Evolutionary conservation across 1,139 yeast species (phyloP), one percentile per base, ranked within the genome.

Genomic region (Sugiyamaella castrensis): DNA sequence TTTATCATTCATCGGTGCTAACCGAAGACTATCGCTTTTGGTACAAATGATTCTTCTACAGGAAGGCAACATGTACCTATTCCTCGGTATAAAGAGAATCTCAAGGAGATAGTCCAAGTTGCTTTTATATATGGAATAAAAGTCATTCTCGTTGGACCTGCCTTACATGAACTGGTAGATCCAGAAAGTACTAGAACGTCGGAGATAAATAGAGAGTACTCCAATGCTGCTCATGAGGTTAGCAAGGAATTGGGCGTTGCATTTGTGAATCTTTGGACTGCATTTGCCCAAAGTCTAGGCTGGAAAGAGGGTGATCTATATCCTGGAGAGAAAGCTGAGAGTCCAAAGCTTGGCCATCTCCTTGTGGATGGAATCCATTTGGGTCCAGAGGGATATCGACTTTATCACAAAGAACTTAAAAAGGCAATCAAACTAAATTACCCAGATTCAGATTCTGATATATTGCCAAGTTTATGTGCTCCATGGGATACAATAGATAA

Each of bases 361-460:
- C 58, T 77, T 10, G 53, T 60, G 8, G 92, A 85, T 60, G 95
- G 95, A 0, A 67, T 87, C 38, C 96, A 87, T 63, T 83, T 75
- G 62, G 73, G 79, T 1, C 80, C 82, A 0, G 62, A 66, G n/a
- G 87, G 82, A 0, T 86, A 86, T 63, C 66, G 68, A 51, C 51
- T 85, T 6, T 40, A 32, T 27, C 40, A 44, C 30, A 33, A 40
- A 4, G 52, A 40, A n/a, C 26, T 53, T 7, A 46, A 37, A 24
- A 41, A 37, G n/a, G 38, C 45, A 30, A 48, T 53, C n/a, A 24
- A 44, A 35, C 29, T 39, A 27, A 33, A 26, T 8, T 51, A 51
- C 34, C 52, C 54, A 5, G 51, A 46, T 24, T 8, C 36, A 11
- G 31, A 43, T 27, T 42, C 30, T 26, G 19, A 15, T 26, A 42